Conservation (phyloP, 768 basidiomycete genomes). For the Wakefieldia striispora region DNA sequence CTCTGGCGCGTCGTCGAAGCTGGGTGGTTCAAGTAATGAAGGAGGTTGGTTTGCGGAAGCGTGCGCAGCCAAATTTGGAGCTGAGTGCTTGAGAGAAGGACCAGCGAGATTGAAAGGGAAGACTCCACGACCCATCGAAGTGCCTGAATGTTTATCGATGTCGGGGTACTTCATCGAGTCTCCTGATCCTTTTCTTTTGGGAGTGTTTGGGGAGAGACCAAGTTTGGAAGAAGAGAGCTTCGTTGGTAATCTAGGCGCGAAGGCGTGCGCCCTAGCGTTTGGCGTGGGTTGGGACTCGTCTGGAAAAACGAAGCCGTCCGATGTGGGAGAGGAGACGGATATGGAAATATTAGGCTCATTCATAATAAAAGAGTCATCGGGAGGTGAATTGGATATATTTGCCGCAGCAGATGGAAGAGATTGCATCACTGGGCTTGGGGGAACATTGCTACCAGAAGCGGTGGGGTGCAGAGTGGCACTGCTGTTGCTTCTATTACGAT, state of each 20-base stretch:
- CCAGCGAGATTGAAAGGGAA: constrained; percentile 31
- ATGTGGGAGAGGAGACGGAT: constrained; percentile 45
- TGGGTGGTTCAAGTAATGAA: constrained; percentile 49
- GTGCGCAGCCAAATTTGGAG: constrained; percentile 12
- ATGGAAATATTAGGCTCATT: constrained; percentile 42
- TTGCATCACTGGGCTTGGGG: constrained; percentile 35
- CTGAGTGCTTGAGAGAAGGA: constrained; percentile 29
- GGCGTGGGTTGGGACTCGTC: constrained; percentile 40
- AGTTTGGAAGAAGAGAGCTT: constrained; percentile 60
- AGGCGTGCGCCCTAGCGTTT: constrained; percentile 65
- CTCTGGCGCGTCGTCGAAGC: constrained; percentile 41
- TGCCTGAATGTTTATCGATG: constrained; percentile 19
- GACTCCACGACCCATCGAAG: constrained; percentile 20
- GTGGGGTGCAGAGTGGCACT: constrained; percentile 48
- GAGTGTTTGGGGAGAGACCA: constrained; percentile 44
- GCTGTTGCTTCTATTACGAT: constrained; percentile 60
- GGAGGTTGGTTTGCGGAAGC: constrained; percentile 36
- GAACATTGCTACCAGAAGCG: constrained; percentile 27
- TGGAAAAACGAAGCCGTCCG: constrained; percentile 33
- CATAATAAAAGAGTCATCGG: constrained; percentile 12
- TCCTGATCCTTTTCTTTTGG: constrained; percentile 55
- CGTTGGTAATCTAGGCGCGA: constrained; percentile 68
- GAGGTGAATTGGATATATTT: constrained; percentile 19
- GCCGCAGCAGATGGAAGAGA: constrained; percentile 40
- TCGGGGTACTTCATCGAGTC: constrained; percentile 33